phyloP scores from a whole-genome alignment of 2,329 filamentous ascomycete species.

The Fonsecaea multimorphosa region DNA sequence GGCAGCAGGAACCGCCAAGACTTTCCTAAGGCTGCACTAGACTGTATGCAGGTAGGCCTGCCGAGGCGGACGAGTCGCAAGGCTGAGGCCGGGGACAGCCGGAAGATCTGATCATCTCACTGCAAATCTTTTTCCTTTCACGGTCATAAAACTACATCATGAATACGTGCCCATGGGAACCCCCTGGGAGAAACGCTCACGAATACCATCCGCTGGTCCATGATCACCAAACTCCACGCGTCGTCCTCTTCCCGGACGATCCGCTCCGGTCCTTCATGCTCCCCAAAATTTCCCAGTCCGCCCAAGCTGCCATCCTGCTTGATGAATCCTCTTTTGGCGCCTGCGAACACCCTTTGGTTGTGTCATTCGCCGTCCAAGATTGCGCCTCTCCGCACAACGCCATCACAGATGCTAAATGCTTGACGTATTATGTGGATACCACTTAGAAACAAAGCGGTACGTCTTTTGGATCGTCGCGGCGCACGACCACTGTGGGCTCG shows the following conservation, averaged over 20 bases:
- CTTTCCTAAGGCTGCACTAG: not conserved
- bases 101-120: not conserved
- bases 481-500: not conserved
- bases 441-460: not conserved
- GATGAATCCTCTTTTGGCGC: not conserved
- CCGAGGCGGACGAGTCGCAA: not conserved
- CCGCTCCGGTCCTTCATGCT: not conserved
- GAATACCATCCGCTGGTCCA: not conserved
- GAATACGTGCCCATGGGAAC: not conserved
- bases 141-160: not conserved
- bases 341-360: not conserved
- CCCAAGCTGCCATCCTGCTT: not conserved
- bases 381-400: not conserved
- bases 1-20: not conserved
- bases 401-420: not conserved
- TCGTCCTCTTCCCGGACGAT: constrained; percentile 1
- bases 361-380: not conserved
- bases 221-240: not conserved
- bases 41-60: too few species aligned
- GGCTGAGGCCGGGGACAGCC: not conserved
- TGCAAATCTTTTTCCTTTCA: not conserved
- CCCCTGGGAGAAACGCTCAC: not conserved
- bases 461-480: not conserved
- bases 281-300: not conserved
- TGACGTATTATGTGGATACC: not conserved